These are phyloP conservation scores for Cicer yamashitae DNA, from an alignment of 306 rosid species.

Conservation along the genomic window DNA sequence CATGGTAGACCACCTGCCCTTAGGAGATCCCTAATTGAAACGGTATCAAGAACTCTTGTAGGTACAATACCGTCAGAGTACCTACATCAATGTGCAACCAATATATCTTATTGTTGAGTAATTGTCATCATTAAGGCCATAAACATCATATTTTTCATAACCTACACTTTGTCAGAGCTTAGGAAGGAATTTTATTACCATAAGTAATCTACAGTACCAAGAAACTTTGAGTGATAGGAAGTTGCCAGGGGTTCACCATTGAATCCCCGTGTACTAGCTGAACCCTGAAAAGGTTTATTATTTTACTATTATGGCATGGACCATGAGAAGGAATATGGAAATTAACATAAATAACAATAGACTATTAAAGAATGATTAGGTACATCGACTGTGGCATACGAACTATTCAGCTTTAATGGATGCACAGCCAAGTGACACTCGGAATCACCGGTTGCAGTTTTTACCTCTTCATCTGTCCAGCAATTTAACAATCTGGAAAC, in stretches of 20 bases:
- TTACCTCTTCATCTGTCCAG: conserved; percentile 81
- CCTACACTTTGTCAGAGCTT: conserved; percentile 25
- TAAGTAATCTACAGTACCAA: conserved; percentile 91
- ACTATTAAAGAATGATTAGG: conserved; percentile 36
- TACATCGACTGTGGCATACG: conserved; percentile 75
- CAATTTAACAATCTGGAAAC: conserved; percentile 57
- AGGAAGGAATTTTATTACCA: conserved; percentile 61
- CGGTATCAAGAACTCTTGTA: conserved; percentile 75
- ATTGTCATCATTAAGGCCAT: conserved; percentile 26
- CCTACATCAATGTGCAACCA: conserved; percentile 55
- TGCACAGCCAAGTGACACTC: conserved; percentile 61
- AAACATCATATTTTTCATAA: conserved; percentile 9
- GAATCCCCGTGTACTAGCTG: conserved; percentile 64
- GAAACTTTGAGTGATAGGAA: conserved; percentile 87
- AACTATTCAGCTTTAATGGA: conserved; percentile 76
- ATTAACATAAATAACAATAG: conserved; percentile 9
- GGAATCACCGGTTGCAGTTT: conserved; percentile 72
- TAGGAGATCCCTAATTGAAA: conserved; percentile 64
- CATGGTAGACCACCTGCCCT: conserved; percentile 84
- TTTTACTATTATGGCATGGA: conserved; percentile 25
- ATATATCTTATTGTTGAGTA: conserved; percentile 3
- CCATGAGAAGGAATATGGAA: background rate
- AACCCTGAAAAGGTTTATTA: conserved; percentile 59
- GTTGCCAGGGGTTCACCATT: conserved; percentile 86
- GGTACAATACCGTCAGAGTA: conserved; percentile 73